Percentiles rank a stretch among this genome's conserved stretches.
Evolutionary conservation across 2,329 filamentous ascomycete species (phyloP).

Genomic region (Diaporthe capsici): DNA sequence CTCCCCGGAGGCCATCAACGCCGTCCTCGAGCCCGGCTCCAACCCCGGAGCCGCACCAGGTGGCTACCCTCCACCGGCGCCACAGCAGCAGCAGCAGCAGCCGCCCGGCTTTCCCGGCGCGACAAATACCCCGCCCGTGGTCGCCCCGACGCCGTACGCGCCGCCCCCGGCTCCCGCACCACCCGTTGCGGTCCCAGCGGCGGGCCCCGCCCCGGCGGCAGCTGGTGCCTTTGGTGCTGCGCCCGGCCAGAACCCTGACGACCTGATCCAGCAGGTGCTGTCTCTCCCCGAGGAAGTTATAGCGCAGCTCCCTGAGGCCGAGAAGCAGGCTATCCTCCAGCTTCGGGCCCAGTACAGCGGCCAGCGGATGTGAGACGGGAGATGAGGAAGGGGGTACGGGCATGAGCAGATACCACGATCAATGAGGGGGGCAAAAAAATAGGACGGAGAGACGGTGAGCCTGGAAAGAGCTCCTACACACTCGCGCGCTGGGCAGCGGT

Average conservation of each 20-base stretch:
- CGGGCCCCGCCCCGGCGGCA: slow-evolving; percentile 55
- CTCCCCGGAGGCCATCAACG: slow-evolving; percentile 84
- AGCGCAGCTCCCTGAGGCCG: slow-evolving; percentile 80
- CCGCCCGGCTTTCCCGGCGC: slow-evolving; percentile 55
- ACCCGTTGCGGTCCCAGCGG: slow-evolving; percentile 47
- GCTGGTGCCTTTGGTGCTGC: slow-evolving; percentile 53
- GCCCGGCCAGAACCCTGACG: slow-evolving; percentile 71
- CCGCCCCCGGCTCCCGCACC: slow-evolving; percentile 55
- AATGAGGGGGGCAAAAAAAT: not conserved
- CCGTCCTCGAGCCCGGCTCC: slow-evolving; percentile 77
- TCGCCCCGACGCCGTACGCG: slow-evolving; percentile 59
- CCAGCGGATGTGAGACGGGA: slow-evolving; percentile 18
- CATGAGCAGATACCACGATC: not conserved
- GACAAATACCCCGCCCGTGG: slow-evolving; percentile 64
- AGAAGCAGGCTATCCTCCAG: slow-evolving; percentile 84
- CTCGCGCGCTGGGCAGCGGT: not conserved
- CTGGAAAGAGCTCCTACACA: not conserved
- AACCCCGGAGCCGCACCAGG: slow-evolving; percentile 51
- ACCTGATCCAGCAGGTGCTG: slow-evolving; percentile 85
- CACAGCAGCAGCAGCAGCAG: slow-evolving; percentile 45
- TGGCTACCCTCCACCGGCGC: slow-evolving; percentile 52
- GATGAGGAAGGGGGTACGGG: too few species aligned
- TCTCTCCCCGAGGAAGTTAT: slow-evolving; percentile 85
- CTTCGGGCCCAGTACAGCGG: slow-evolving; percentile 67
- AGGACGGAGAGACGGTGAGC: not conserved